phyloP scores from a whole-genome alignment of 2,329 filamentous ascomycete genomes.

The Calycina herbarum region DNA sequence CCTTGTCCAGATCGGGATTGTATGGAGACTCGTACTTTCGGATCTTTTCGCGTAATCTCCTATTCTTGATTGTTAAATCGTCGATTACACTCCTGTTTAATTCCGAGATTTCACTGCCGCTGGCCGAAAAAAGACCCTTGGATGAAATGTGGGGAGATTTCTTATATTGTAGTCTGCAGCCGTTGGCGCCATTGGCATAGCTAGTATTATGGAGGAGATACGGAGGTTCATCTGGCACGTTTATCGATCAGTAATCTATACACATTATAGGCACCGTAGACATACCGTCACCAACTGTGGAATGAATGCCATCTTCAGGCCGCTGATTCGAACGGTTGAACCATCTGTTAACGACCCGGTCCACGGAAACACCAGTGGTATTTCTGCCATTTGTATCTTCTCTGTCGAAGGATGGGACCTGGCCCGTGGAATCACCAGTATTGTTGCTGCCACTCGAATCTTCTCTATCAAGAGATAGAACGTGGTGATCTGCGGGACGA shows the following conservation, averaged over 20 bases:
- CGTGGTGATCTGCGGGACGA: neutral
- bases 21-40: conserved; percentile 69
- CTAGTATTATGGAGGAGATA: conserved; percentile 27
- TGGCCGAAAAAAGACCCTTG: neutral
- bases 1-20: conserved; percentile 65
- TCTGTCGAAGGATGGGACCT: too few relatives aligned
- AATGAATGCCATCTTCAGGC: conserved; percentile 17
- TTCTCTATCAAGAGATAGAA: neutral
- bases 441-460: conserved; percentile 18
- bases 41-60: conserved; percentile 71
- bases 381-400: too few relatives aligned
- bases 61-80: conserved; percentile 82
- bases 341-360: conserved; percentile 28
- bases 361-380: conserved; percentile 22
- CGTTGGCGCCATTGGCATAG: neutral
- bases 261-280: neutral
- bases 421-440: conserved; percentile 11
- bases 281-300: conserved; percentile 30
- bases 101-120: conserved; percentile 48
- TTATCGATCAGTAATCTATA: conserved; percentile 9
- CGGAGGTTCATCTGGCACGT: conserved; percentile 30
- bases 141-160: neutral
- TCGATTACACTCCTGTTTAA: conserved; percentile 84
- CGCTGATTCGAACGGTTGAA: conserved; percentile 32
- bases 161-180: neutral